These are phyloP conservation scores for Mucor piriformis DNA, from an alignment of 371 early-diverging fungal genomes.

Conservation along the genomic window DNA sequence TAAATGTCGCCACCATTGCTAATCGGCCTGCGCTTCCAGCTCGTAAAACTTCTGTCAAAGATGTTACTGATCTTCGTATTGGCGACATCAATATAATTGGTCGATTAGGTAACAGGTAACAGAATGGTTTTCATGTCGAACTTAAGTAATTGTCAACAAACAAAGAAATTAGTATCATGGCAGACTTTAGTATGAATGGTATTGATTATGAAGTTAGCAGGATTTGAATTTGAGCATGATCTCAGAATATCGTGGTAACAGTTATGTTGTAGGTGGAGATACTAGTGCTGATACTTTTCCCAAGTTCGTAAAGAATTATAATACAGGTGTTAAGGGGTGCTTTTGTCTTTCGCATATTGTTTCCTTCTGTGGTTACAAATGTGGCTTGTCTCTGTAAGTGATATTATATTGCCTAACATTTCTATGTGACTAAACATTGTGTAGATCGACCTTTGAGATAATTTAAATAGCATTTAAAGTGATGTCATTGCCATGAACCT, in stretches of 20 bases:
- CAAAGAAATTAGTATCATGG: conserved; percentile 26
- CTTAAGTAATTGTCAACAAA: background rate
- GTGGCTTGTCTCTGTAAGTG: conserved; percentile 11
- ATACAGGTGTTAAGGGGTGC: conserved; percentile 30
- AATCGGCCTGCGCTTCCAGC: conserved; percentile 21
- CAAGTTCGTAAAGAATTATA: conserved; percentile 32
- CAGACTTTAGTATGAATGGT: conserved; percentile 32
- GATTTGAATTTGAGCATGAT: conserved; percentile 16
- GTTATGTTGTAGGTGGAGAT: conserved; percentile 39
- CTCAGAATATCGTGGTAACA: conserved; percentile 35
- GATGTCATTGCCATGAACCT: conserved; percentile 31
- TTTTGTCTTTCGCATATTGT: conserved; percentile 27
- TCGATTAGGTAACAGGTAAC: conserved; percentile 28
- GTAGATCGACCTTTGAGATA: conserved; percentile 33
- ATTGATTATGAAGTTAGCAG: conserved; percentile 18
- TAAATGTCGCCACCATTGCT: conserved; percentile 4
- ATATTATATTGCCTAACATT: background rate
- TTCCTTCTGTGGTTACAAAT: conserved; percentile 15
- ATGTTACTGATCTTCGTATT: conserved; percentile 29
- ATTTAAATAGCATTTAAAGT: conserved; percentile 38
- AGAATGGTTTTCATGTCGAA: background rate
- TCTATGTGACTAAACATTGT: background rate
- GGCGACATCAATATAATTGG: conserved; percentile 33
- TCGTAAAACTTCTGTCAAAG: conserved; percentile 15
- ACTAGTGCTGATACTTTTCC: conserved; percentile 30